Evolutionary conservation across 2,329 filamentous ascomycete genomes (phyloP), one percentile per base, ranked within the genome.

Genomic region (Diplocarpon rosae): DNA sequence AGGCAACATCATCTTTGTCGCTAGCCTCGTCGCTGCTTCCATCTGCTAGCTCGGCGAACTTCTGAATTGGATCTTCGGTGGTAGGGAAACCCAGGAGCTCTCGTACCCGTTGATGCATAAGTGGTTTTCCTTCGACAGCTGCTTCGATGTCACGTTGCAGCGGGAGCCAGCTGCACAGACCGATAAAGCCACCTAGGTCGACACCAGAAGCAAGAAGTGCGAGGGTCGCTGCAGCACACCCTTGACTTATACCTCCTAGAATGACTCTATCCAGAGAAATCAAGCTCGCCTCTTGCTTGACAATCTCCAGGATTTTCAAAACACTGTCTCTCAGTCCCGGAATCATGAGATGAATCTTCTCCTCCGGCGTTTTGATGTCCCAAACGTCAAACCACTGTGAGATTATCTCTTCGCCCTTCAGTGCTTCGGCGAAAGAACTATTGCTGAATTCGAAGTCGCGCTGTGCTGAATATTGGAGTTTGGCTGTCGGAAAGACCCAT

Each of bases 311-410:
- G 2, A 71, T 54, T 4, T 52, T 46, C 0, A 38, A 37, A 0
- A 69, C 62, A 45, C 63, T 65, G 10, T 68, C 65, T 17, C 51
- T 52, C 13, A 75, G 53, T 0, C 69, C 69, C 0, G 53, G 47
- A 0, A 55, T 53, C 55, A 71, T 69, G 3, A 69, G 48, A 2
- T 69, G 64, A 51, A 72, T 66, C 20, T 57, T 54, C 11, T 66
- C 56, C 1, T 61, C 45, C n/a, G 69, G 66, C 40, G 66, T 58
- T 2, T 43, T 33, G n/a, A 54, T 27, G 17, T 42, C 32, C 61
- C 64, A 69, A 29, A 73, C 61, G 53, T 75, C 70, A 54, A 73
- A 75, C 71, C 71, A 76, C 52, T 72, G 69, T 1, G 44, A 52
- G 5, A 63, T 60, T 5, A 50, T 36, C 29, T 49, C 47, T 31